Base-by-base conservation (phyloP, 2,329 filamentous ascomycete species). In the Acrocalymma vagum region DNA sequence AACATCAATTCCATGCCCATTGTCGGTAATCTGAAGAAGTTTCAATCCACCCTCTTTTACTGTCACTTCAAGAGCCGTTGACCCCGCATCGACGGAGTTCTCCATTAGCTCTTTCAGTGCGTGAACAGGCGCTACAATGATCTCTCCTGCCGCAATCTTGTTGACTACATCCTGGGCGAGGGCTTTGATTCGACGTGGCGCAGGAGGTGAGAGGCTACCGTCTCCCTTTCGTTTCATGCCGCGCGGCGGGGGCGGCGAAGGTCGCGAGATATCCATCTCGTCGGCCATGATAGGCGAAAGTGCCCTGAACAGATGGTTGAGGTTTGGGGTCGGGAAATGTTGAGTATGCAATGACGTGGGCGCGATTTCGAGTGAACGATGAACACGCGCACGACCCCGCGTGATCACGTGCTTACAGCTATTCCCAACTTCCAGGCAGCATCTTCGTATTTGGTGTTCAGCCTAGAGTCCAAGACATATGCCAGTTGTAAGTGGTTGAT, bases 101-200 rank as follows among this genome's bases (percentile, higher is more conserved):
- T 99, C 94, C 9, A 99, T 91, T 33, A 99, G 77, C 68, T 99
- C 94, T 71, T 99, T 99, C 42, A 99, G 72, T 3, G 95, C 94
- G 70, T 99, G 90, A 18, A 96, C 91, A 0, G 94, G 95, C 2
- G 94, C 93, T 32, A 99, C 91, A 46, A 99, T 99, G 60, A 99
- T 99, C 70, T 99, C 94, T 14, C 94, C 94, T 0, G 94, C 94
- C 1, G 94, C 94, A 55, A 99, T 99, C 70, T 97, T 99, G 77
- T 97, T 99, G 53, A 99, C 88, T 15, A 99, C 94, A 73, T 94
- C 87, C 50, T 88, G 85, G 61, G 95, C 89, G 17, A 99, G 81
- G 10, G 93, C 88, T 85, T 95, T 71, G 56, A 82, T 82, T 20
- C 76, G 63, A 35, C 73, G 68, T 25, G 69, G 71, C 17, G 69